These are phyloP conservation scores for Bryoglossum gracile DNA, from an alignment of 495 filamentous ascomycete species.

Conservation along the genomic window DNA sequence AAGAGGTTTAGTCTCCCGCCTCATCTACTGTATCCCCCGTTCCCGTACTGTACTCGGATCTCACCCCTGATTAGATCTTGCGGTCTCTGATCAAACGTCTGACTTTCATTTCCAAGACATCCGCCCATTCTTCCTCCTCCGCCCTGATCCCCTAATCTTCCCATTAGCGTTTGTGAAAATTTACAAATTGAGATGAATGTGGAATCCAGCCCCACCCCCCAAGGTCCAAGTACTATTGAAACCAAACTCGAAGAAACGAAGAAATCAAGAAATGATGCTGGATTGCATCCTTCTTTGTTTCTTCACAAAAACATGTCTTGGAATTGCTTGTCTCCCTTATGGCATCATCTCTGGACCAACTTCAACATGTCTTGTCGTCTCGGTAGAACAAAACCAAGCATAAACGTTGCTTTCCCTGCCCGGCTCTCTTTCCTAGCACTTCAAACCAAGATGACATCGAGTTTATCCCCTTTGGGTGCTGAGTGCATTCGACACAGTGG, in stretches of 20 bases:
- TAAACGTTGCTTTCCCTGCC: neutral
- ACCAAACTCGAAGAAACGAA: too few species aligned
- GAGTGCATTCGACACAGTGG: too few species aligned
- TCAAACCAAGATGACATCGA: conserved; percentile 2
- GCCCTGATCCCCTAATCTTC: too few species aligned
- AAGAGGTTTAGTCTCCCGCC: too few species aligned
- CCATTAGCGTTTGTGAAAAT: neutral
- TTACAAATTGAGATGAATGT: neutral
- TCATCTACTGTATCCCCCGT: too few species aligned
- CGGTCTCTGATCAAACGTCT: neutral
- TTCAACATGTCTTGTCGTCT: neutral
- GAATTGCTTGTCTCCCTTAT: neutral
- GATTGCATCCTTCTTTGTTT: too few species aligned
- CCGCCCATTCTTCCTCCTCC: neutral
- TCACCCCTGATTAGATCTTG: neutral
- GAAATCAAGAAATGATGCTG: too few species aligned
- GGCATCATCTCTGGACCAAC: too few species aligned
- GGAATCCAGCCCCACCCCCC: too few species aligned
- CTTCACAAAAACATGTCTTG: neutral
- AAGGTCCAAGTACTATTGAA: too few species aligned
- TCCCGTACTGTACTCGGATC: too few species aligned
- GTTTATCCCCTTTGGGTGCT: neutral
- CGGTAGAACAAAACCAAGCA: neutral
- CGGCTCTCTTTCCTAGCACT: neutral
- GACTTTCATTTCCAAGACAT: neutral